Percentiles rank a stretch among this genome's conserved stretches.
Conservation (phyloP, 768 basidiomycete species). For the Tylopilus balloui region DNA sequence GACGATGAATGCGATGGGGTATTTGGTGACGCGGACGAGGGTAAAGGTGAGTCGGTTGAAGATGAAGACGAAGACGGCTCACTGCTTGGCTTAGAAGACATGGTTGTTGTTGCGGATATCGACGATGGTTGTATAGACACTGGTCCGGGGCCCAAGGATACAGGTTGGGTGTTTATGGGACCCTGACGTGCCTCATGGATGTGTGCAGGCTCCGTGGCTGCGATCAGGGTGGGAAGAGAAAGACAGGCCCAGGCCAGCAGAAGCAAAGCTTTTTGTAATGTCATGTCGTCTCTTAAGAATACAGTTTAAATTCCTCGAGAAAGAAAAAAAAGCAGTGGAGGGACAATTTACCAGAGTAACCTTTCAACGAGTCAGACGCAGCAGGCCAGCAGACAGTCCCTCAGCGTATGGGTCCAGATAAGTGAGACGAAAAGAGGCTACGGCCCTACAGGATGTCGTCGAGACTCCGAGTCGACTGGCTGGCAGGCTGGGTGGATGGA, state of each 20-base stretch:
- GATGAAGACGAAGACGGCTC: conserved; percentile 7
- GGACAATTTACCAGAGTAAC: neutral
- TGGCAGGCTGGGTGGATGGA: neutral
- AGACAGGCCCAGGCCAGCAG: conserved; percentile 8
- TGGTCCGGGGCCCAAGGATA: conserved; percentile 6
- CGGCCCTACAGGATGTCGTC: neutral
- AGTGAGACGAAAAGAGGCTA: neutral
- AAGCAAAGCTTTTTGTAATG: conserved; percentile 6
- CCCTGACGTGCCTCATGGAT: conserved; percentile 22
- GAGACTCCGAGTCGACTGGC: neutral
- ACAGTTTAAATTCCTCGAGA: neutral
- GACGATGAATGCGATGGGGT: neutral
- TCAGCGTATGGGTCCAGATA: neutral
- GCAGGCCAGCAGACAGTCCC: neutral
- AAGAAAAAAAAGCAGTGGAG: neutral
- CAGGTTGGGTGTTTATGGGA: neutral
- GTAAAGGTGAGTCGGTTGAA: conserved; percentile 2
- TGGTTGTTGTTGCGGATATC: conserved; percentile 1
- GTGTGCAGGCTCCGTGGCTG: conserved; percentile 13
- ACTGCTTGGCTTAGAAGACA: conserved; percentile 15
- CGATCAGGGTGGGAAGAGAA: conserved; percentile 6
- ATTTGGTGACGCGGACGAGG: neutral
- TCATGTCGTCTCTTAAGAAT: conserved; percentile 10
- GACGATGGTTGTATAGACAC: conserved; percentile 3
- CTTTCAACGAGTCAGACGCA: neutral